Base-by-base conservation (phyloP, 169 alveolate species). In the Eimeria tenella region DNA sequence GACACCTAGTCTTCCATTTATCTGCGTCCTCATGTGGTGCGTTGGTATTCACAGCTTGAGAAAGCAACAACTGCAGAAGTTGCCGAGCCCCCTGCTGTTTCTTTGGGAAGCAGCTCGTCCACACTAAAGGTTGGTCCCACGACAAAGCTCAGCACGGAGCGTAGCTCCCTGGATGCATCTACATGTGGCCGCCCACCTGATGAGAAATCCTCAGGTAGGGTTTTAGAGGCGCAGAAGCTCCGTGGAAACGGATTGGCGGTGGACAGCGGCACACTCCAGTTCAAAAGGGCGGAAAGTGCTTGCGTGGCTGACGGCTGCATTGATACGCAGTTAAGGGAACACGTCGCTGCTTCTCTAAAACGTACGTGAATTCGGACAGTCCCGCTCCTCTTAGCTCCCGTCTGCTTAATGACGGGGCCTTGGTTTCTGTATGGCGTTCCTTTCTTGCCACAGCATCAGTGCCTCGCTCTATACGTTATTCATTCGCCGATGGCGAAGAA, bases 271-370 rank as follows among this genome's bases (percentile, higher is more conserved):
- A 4, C 52, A 56, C 89, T 65, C 3, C 73, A 15, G 7, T 13
- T 56, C 23, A 60, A 21, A 7, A 81, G 55, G 7, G 25, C 55
- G 21, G n/a, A 5, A n/a, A 0, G 5, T 23, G 56, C 55, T 23
- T 5, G 56, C 1, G 31, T 52, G 25, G 56, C 31, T 23, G 71
- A 65, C 15, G 68, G 19, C 31, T 52, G 17, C 31, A n/a, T 81
- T 8, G 91, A 62, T 19, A 25, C 91, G 25, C 60, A 56, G 21
- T n/a, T 60, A 60, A 74, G 79, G 13, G 91, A 49, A 17, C 31
- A 31, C 31, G 13, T 83, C 19, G 21, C 79, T 4, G 91, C 91
- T 23, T 56, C 91, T 6, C 49, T 83, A 19, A 83, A 42, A 9
- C 77, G 91, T 83, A 62, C 56, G 91, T 31, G 5, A 42, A 52